Conservation (phyloP, 1,284 basidiomycete genomes). For the Trichosporon faecale region DNA sequence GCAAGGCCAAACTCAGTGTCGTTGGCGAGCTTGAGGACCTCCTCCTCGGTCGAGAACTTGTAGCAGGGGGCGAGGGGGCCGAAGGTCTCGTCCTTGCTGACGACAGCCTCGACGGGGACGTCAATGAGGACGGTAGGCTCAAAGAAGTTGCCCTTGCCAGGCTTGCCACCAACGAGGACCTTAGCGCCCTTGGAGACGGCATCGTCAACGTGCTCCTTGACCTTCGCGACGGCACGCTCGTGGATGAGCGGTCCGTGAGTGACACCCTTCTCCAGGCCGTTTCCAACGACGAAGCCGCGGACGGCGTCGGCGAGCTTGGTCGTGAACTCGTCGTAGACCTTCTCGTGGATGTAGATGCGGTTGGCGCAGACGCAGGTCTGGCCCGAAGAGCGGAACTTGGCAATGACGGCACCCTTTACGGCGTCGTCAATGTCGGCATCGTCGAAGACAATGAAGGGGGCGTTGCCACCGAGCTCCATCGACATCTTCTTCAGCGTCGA, state of each 20-base stretch:
- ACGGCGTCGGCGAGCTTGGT: constrained; percentile 54
- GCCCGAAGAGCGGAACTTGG: constrained; percentile 86
- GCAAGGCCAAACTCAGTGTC: constrained; percentile 77
- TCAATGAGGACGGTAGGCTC: constrained; percentile 80
- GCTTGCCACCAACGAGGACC: constrained; percentile 78
- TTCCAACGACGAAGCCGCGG: constrained; percentile 77
- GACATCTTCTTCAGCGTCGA: constrained; percentile 87
- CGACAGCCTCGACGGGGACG: constrained; percentile 63
- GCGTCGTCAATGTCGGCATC: constrained; percentile 90
- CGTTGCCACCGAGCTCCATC: constrained; percentile 69
- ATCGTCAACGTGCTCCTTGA: constrained; percentile 76
- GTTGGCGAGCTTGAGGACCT: constrained; percentile 81
- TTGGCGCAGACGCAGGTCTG: constrained; percentile 67
- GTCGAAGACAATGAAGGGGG: constrained; percentile 83
- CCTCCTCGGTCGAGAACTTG: constrained; percentile 86
- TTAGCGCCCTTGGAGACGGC: constrained; percentile 77
- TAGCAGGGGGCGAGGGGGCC: constrained; percentile 61
- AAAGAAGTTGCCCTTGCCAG: constrained; percentile 63
- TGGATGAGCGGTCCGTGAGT: constrained; percentile 93
- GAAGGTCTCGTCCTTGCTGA: constrained; percentile 78
- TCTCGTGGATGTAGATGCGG: constrained; percentile 73
- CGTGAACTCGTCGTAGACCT: constrained; percentile 43
- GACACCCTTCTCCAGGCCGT: constrained; percentile 68
- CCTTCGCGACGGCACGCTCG: constrained; percentile 76
- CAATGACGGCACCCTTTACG: constrained; percentile 75